These are phyloP conservation scores for Meira miltonrushii DNA, from an alignment of 1,284 basidiomycete genomes.

Conservation along the genomic window DNA sequence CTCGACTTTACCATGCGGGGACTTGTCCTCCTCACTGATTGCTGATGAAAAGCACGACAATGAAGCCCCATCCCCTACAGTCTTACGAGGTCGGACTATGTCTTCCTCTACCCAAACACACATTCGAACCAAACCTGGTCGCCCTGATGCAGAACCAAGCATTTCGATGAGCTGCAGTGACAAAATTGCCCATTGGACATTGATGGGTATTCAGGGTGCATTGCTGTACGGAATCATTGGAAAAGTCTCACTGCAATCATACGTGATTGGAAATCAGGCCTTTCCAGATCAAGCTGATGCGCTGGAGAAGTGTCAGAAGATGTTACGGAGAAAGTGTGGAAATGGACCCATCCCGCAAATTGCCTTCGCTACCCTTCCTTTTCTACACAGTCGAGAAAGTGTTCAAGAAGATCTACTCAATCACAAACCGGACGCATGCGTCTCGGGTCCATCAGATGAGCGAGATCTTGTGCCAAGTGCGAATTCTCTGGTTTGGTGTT, in stretches of 20 bases:
- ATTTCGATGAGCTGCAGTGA: constrained; percentile 38
- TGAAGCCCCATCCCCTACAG: background rate
- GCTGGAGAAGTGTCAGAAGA: background rate
- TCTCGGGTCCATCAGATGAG: constrained; percentile 4
- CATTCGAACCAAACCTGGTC: constrained; percentile 34
- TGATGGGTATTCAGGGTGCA: constrained; percentile 32
- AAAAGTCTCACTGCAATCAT: constrained; percentile 19
- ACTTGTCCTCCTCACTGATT: constrained; percentile 75
- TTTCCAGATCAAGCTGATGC: background rate
- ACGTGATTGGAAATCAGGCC: constrained; percentile 22
- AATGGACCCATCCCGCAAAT: background rate
- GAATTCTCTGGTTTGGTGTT: background rate
- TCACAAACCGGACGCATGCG: constrained; percentile 7
- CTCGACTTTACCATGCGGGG: constrained; percentile 86
- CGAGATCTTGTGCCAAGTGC: background rate
- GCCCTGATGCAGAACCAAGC: constrained; percentile 30
- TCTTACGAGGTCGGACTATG: background rate
- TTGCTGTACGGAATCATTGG: constrained; percentile 22
- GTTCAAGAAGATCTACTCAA: background rate
- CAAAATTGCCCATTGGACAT: constrained; percentile 34
- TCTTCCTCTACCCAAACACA: background rate
- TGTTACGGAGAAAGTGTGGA: background rate
- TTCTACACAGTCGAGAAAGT: background rate
- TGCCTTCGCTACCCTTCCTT: background rate
- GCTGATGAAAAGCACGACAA: constrained; percentile 60